These are phyloP conservation scores for Thalassiosira exigua DNA, from an alignment of 352 stramenopile species.

Conservation along the genomic window DNA sequence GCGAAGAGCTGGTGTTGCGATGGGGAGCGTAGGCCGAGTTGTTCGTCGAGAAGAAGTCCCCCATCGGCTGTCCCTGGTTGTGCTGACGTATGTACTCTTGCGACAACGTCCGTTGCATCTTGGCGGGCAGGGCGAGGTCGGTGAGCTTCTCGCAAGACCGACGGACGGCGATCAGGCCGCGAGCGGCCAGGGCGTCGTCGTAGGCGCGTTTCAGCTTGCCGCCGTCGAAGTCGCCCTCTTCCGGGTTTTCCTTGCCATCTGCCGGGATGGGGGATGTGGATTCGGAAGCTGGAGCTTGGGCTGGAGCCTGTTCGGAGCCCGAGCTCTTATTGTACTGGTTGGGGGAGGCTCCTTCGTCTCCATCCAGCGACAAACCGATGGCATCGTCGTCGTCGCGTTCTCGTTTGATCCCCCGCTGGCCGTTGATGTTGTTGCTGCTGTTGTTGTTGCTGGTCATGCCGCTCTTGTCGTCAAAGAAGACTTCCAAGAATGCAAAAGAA, in stretches of 20 bases:
- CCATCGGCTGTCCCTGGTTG: slow-evolving; percentile 51
- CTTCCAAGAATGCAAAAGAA: slow-evolving; percentile 85
- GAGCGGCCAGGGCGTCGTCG: slow-evolving; percentile 81
- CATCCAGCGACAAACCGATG: slow-evolving; percentile 84
- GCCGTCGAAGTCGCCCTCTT: slow-evolving; percentile 32
- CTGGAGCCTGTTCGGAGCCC: neutral
- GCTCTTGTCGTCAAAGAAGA: slow-evolving; percentile 83
- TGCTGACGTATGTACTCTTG: slow-evolving; percentile 78
- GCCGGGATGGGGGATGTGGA: slow-evolving; percentile 36
- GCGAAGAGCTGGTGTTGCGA: slow-evolving; percentile 17
- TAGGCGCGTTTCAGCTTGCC: slow-evolving; percentile 78
- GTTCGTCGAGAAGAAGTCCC: slow-evolving; percentile 52
- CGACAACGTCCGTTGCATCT: slow-evolving; percentile 81
- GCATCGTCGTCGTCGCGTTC: slow-evolving; percentile 83
- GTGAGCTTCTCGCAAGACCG: slow-evolving; percentile 81
- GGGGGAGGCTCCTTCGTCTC: slow-evolving; percentile 54
- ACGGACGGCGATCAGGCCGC: slow-evolving; percentile 82
- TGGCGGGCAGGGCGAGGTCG: slow-evolving; percentile 78
- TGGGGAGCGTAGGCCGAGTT: slow-evolving; percentile 45
- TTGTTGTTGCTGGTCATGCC: slow-evolving; percentile 55
- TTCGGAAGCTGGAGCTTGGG: neutral
- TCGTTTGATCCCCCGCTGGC: slow-evolving; percentile 67
- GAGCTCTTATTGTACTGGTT: slow-evolving; percentile 35
- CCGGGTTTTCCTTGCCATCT: slow-evolving; percentile 32
- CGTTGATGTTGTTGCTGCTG: slow-evolving; percentile 45